Base-by-base conservation (phyloP, 2,329 filamentous ascomycete species). In the Nemania sp. region DNA sequence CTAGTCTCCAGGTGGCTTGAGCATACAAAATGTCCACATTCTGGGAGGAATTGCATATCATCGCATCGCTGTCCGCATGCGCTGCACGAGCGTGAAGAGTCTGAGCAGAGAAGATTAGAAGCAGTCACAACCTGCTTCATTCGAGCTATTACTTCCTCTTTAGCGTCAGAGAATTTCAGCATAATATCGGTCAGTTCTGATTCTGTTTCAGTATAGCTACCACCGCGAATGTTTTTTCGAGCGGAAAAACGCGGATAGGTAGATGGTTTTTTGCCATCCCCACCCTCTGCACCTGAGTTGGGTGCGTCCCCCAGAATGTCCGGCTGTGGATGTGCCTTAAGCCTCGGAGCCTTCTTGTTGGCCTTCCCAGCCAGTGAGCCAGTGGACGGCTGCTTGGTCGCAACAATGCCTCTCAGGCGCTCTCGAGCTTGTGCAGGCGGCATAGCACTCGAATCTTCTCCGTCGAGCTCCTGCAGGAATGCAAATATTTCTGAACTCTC, bases 1-100 rank as follows among this genome's bases (percentile, higher is more conserved):
- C 34, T 45, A 1, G 17, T 43, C 2, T 35, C 13, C 7, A 56
- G 21, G 40, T 71, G 67, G 2, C 56, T 35, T 2, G 42, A 35
- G 57, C 72, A 74, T 11, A 74, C 48, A 1, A 73, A 50, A 48
- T 74, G 72, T 6, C 72, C 72, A 53, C 72, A 74, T n/a, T 68
- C 62, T 12, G 62, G 59, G 21, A 73, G 62, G 11, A 73, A 52
- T 3, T 54, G 59, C 4, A 70, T 48, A 2, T 59, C 52, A 0
- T 56, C 12, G 15, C 45, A 50, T 3, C 12, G 5, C 40, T 18
- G 12, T 3, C 39, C 55, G 40, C 70, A 71, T 7, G 39, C 54
- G 55, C 64, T 48, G 29, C 67, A 68, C 34, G 32, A n/a, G 13
- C 45, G 29, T 2, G 43, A 1, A 3, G 17, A n/a, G 1, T 32